Evolutionary conservation across 1,284 basidiomycete genomes (phyloP).

Genomic region (Moesziomyces sp.): DNA sequence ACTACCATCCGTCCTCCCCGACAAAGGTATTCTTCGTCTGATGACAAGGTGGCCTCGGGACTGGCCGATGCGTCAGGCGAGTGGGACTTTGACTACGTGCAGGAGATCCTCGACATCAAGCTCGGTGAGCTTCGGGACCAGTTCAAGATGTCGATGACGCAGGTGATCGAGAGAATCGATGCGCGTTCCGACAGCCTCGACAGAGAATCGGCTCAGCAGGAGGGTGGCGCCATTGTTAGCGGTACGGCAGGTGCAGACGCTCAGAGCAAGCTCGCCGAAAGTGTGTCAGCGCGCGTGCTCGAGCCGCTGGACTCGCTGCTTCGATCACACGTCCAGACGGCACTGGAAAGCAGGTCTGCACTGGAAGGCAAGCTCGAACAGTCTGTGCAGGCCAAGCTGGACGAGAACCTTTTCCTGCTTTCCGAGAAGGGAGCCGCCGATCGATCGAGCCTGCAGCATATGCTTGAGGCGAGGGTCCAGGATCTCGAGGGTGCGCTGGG

Average conservation of each 20-base stretch:
- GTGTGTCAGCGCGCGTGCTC: slow-evolving; percentile 13
- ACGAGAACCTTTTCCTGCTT: slow-evolving; percentile 39
- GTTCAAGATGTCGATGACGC: slow-evolving; percentile 37
- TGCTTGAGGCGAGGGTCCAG: slow-evolving; percentile 28
- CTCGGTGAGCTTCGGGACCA: slow-evolving; percentile 39
- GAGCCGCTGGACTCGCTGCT: slow-evolving; percentile 9
- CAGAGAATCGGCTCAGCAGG: background rate
- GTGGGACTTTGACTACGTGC: slow-evolving; percentile 60
- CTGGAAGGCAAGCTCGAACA: slow-evolving; percentile 14
- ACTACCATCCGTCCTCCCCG: slow-evolving; percentile 28
- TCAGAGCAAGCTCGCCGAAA: slow-evolving; percentile 13
- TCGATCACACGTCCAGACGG: slow-evolving; percentile 8
- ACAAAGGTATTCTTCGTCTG: slow-evolving; percentile 1
- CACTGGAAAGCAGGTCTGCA: slow-evolving; percentile 4
- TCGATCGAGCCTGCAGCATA: slow-evolving; percentile 32
- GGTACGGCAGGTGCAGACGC: background rate
- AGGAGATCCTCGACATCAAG: slow-evolving; percentile 52
- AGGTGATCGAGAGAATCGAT: slow-evolving; percentile 29
- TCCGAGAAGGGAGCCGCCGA: slow-evolving; percentile 38
- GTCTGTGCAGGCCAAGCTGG: slow-evolving; percentile 34
- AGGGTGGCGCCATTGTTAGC: background rate
- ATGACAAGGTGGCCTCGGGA: slow-evolving; percentile 21
- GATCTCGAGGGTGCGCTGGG: slow-evolving; percentile 20
- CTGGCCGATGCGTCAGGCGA: slow-evolving; percentile 46
- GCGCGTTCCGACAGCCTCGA: background rate